Percentiles rank a stretch among this genome's conserved stretches.
Conservation (phyloP, 306 rosid species). For the Trichosanthes truncata region DNA sequence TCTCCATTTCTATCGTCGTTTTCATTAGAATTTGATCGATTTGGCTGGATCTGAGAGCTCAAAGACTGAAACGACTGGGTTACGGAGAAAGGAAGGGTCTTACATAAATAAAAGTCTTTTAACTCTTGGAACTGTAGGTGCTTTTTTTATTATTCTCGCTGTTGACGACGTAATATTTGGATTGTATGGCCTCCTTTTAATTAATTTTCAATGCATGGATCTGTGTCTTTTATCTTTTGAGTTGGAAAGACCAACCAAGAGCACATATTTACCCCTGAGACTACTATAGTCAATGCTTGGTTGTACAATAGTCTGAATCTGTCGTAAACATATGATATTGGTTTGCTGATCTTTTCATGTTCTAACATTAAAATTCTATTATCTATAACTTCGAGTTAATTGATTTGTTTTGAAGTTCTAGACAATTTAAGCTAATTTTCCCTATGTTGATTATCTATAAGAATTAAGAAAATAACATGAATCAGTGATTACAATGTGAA, state of each 20-base stretch:
- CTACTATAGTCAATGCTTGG: not conserved
- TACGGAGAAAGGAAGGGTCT: slow-evolving; percentile 96
- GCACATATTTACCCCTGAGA: not conserved
- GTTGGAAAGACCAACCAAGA: not conserved
- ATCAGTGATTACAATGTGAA: slow-evolving; percentile 43
- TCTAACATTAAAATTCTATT: not conserved
- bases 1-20: not conserved
- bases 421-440: not conserved
- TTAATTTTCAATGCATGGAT: not conserved
- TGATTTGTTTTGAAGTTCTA: not conserved
- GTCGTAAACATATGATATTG: not conserved
- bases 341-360: not conserved
- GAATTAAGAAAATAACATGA: not conserved
- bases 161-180: not conserved
- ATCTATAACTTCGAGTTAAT: not conserved
- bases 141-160: not conserved
- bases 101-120: slow-evolving; percentile 96
- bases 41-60: slow-evolving; percentile 99
- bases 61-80: slow-evolving; percentile 95
- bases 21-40: slow-evolving; percentile 79
- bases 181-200: not conserved
- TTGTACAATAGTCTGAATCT: not conserved
- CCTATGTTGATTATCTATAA: not conserved
- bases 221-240: not conserved
- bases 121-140: slow-evolving; percentile 98